Evolutionary conservation across 2,329 filamentous ascomycete genomes (phyloP), one percentile per base, ranked within the genome.

Genomic region (Monosporascus cannonballus): DNA sequence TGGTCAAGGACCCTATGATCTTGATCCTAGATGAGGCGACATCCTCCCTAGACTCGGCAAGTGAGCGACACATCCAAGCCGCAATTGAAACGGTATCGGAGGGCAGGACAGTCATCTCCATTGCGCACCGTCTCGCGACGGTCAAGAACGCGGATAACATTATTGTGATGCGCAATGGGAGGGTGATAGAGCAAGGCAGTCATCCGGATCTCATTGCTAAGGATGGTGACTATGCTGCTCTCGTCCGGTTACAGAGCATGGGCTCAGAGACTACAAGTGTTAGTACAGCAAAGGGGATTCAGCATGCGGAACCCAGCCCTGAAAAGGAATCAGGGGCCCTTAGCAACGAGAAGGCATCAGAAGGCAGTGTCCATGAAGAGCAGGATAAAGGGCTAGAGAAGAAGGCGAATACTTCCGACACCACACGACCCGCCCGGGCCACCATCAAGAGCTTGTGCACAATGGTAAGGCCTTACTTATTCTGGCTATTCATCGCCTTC

Each of bases 81-180:
- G 65, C 63, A 1, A 64, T 74, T n/a, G 65, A 71, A 58, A 49
- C 62, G 61, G 56, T 71, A 56, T 54, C 64, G 5, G 46, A 41
- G 1, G 66, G 64, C 1, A 62, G 83, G n/a, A 89, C 85, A 0
- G 85, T 84, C 0, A 80, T 89, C 51, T 76, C 83, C 9, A 86
- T 89, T 51, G 85, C 85, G 0, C 82, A 85, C 66, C 71, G 82
- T 0, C 69, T 86, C 2, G 78, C 78, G 0, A 85, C 81, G 0
- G 78, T 85, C 51, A 79, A 76, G 58, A 75, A 80, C 50, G 85
- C 85, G 0, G 80, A 88, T 55, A 78, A 81, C 51, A 88, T 89
- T 47, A 71, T 88, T 3, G 84, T 89, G 2, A 71, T 89, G 58
- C 73, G 80, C 4, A 73, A 79, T 44, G 85, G 86, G 0, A 67